Evolutionary conservation across 768 basidiomycete genomes (phyloP), one percentile per base, ranked within the genome.

Genomic region (Dacryopinax spathularia): DNA sequence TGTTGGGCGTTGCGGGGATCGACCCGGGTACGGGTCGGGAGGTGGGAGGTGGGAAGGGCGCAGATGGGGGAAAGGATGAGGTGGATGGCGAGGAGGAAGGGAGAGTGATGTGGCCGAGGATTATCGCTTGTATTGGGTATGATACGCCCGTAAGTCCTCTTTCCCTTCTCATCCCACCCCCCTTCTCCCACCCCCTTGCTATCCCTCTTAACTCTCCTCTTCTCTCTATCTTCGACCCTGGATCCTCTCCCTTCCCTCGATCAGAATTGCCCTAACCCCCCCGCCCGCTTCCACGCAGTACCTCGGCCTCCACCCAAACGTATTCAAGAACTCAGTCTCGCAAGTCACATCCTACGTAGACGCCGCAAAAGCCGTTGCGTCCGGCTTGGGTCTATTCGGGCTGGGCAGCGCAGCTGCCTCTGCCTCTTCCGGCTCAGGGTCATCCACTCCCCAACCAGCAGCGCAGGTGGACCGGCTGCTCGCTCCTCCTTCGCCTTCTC

Each of bases 91-190:
- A 6, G 4, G 13, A 29, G 48, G 13, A 44, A 15, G 48, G 48
- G 48, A 56, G 31, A 7, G 6, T 5, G 25, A 73, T 95, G 3
- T 97, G 93, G 93, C 94, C 93, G 1, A 84, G 82, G 61, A 87
- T 96, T 63, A 81, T 94, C 25, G 92, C 86, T 0, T 86, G 84
- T 66, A 76, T 91, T 56, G 87, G 92, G 5, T 95, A 88, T 70
- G 93, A 97, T 70, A 95, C 94, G 0, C 94, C 93, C 10, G 92
- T 90, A 73, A 69, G 84, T 71, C 33, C 60, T n/a, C n/a, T 67
- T 64, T 62, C 27, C 43, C 34, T 31, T 37, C 9, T 13, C 22
- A 18, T 34, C 37, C 27, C 36, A n/a, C 59, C n/a, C 7, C 25
- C 15, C 25, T 7, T n/a, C 27, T 34, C 10, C 34, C 22, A 25